phyloP scores from a whole-genome alignment of 1,139 yeast species.

The Taiozyma sp. region DNA sequence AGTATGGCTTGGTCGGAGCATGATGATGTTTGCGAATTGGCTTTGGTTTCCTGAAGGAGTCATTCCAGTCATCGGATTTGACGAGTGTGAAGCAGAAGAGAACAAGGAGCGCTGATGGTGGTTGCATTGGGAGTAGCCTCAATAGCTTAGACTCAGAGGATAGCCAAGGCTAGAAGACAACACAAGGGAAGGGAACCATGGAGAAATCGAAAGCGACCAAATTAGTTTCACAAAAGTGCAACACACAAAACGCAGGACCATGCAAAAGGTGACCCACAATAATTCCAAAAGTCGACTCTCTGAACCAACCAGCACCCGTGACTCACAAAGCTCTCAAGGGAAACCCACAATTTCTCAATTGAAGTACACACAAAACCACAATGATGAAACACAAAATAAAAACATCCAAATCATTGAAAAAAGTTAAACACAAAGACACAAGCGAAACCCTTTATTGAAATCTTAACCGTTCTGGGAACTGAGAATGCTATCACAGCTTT shows the following conservation, averaged over 20 bases:
- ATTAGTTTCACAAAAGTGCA: too few relatives aligned
- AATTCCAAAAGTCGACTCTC: too few relatives aligned
- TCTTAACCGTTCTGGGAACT: neutral
- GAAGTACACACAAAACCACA: neutral
- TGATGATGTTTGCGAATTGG: neutral
- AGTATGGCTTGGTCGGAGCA: neutral
- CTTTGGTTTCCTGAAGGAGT: neutral
- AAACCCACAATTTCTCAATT: neutral
- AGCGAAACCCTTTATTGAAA: neutral
- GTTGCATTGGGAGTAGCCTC: neutral
- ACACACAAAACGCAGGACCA: too few relatives aligned
- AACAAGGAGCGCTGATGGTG: neutral
- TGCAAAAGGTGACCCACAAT: too few relatives aligned
- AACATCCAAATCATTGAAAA: neutral
- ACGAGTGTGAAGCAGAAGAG: neutral
- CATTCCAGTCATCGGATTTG: neutral
- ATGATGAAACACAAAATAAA: neutral
- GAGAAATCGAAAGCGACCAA: neutral
- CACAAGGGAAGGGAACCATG: neutral
- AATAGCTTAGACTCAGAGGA: too few relatives aligned
- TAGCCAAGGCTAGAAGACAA: too few relatives aligned
- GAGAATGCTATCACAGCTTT: conserved; percentile 1
- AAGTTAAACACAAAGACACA: neutral
- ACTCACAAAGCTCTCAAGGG: neutral
- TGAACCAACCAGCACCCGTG: neutral